Evolutionary conservation across 2,329 filamentous ascomycete species (phyloP).

Genomic region (Aureobasidium leucospermi): DNA sequence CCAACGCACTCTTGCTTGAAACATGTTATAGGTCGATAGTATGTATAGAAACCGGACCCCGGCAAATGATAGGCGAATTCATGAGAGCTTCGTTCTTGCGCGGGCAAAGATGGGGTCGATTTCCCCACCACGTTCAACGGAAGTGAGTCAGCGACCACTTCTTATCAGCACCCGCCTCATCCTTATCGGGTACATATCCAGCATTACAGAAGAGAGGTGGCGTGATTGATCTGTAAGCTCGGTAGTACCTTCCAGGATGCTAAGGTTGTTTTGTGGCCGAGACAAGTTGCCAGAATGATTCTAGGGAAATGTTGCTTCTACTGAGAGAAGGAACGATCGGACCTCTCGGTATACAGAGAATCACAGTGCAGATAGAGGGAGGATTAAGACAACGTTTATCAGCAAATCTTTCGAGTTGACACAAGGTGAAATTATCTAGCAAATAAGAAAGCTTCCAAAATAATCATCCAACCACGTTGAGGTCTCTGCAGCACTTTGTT

Average conservation of each 20-base stretch:
- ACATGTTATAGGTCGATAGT: neutral
- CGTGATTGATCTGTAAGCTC: too few species aligned
- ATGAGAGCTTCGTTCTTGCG: neutral
- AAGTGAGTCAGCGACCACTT: neutral
- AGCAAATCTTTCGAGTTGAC: too few species aligned
- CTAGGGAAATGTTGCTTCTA: too few species aligned
- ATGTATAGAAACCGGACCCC: neutral
- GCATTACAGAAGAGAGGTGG: too few species aligned
- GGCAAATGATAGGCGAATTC: neutral
- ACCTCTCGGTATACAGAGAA: too few species aligned
- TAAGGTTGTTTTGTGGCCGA: too few species aligned
- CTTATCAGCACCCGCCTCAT: neutral
- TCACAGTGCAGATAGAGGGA: too few species aligned
- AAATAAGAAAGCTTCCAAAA: constrained; percentile 39
- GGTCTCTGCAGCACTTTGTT: constrained; percentile 23
- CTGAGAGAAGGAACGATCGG: too few species aligned
- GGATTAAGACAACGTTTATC: too few species aligned
- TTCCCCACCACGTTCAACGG: neutral
- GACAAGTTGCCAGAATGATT: too few species aligned
- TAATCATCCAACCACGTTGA: constrained; percentile 44
- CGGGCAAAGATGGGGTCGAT: constrained; percentile 1
- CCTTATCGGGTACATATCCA: neutral
- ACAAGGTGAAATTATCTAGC: neutral
- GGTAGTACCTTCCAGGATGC: too few species aligned
- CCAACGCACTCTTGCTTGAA: too few species aligned